Conservation (phyloP, 1,139 yeast species). For the Diutina catenulata region DNA sequence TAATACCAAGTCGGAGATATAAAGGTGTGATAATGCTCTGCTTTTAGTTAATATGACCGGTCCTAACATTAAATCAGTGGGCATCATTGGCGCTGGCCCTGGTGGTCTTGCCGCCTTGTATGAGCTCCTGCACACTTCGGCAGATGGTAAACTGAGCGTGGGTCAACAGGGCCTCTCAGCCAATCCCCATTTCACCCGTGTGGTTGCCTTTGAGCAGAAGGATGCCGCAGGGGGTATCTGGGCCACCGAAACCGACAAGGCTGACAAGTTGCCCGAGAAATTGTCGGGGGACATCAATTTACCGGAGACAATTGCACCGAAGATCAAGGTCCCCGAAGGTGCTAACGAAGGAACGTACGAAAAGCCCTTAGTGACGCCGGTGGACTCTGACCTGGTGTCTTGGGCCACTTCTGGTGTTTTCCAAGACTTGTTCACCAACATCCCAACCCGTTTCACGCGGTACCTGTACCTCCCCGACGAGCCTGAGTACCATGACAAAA, state of each 20-base stretch:
- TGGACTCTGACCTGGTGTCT: conserved; percentile 14
- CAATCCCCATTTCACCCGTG: conserved; percentile 15
- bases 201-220: conserved; percentile 25
- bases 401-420: conserved; percentile 35
- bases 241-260: conserved; percentile 15
- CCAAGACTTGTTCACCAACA: conserved; percentile 33
- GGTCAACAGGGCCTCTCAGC: conserved; percentile 11
- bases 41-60: conserved; percentile 1
- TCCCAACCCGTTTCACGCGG: conserved; percentile 31
- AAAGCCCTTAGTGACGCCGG: neutral
- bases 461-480: conserved; percentile 27
- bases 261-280: conserved; percentile 12
- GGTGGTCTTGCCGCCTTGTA: conserved; percentile 25
- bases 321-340: neutral
- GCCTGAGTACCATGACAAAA: conserved; percentile 15
- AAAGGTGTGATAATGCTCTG: no score
- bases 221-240: conserved; percentile 24
- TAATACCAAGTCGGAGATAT: no score
- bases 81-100: conserved; percentile 27
- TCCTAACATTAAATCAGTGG: conserved; percentile 15
- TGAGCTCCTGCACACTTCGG: conserved; percentile 22
- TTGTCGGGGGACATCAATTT: neutral
- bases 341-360: neutral
- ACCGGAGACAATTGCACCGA: neutral
- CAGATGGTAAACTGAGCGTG: conserved; percentile 20